phyloP scores from a whole-genome alignment of 768 basidiomycete species.

The Boletus rufocinnamomeus region DNA sequence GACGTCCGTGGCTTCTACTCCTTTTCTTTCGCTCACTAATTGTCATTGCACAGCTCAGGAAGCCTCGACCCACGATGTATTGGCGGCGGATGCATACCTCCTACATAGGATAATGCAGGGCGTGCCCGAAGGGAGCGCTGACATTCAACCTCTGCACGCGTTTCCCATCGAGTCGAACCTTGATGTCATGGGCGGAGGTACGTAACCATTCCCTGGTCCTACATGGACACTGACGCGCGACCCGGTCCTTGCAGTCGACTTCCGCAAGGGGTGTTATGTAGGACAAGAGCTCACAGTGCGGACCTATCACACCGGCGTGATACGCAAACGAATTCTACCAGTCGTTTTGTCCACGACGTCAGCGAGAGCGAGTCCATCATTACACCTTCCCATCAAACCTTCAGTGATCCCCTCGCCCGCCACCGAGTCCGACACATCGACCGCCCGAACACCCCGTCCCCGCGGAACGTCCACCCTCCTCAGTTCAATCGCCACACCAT shows the following conservation, averaged over 20 bases:
- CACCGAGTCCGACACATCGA: conserved; percentile 31
- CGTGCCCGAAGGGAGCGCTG: conserved; percentile 82
- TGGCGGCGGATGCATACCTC: conserved; percentile 58
- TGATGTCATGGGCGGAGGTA: conserved; percentile 92
- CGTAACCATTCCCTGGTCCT: conserved; percentile 33
- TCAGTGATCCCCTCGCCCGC: conserved; percentile 4
- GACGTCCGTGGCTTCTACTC: conserved; percentile 56
- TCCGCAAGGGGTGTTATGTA: conserved; percentile 96
- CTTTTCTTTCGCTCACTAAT: neutral
- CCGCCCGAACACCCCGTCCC: conserved; percentile 49
- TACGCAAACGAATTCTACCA: conserved; percentile 89
- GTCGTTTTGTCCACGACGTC: conserved; percentile 51
- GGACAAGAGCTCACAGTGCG: conserved; percentile 97
- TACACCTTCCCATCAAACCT: conserved; percentile 32
- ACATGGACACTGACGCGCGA: neutral
- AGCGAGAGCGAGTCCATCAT: conserved; percentile 15
- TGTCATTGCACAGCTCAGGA: conserved; percentile 48
- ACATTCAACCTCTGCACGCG: conserved; percentile 74
- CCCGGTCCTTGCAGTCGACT: conserved; percentile 66
- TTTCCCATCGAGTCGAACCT: conserved; percentile 95
- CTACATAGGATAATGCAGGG: conserved; percentile 80
- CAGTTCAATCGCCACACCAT: conserved; percentile 44
- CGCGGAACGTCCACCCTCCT: conserved; percentile 79
- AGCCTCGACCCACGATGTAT: conserved; percentile 55
- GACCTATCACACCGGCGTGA: conserved; percentile 90